Conservation (phyloP, 129 eudicot species). For the Apium graveolens region DNA sequence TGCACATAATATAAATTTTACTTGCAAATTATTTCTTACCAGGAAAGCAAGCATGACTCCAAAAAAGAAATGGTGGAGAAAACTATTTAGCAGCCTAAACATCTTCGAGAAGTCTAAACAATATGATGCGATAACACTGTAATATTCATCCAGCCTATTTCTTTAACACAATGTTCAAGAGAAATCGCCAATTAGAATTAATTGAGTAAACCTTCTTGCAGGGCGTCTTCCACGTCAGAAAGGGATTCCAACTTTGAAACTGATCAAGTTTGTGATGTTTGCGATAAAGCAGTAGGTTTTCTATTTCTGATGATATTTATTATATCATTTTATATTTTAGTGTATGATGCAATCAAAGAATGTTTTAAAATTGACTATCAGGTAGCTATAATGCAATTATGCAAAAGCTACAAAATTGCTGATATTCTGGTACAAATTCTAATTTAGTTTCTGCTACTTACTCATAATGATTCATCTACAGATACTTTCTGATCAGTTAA, state of each 20-base stretch:
- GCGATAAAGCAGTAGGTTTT: conserved; percentile 6
- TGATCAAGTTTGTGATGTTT: conserved; percentile 6
- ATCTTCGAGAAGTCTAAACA: background rate
- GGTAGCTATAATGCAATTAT: background rate
- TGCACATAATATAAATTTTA: background rate
- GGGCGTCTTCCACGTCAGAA: background rate
- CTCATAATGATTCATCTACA: background rate
- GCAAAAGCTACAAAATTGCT: background rate
- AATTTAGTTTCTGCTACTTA: background rate
- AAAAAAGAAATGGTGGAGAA: conserved; percentile 3
- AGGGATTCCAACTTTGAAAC: background rate
- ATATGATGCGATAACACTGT: background rate
- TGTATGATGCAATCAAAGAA: background rate
- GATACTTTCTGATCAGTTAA: background rate
- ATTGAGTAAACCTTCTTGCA: conserved; percentile 1
- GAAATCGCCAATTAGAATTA: background rate
- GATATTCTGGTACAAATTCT: background rate
- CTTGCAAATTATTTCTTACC: background rate
- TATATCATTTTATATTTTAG: background rate
- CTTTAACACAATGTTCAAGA: background rate
- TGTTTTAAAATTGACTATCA: background rate
- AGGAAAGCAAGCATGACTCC: background rate
- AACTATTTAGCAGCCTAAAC: conserved; percentile 4
- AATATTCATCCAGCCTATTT: background rate
- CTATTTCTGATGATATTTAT: background rate